Percentiles rank a stretch among this genome's conserved stretches.
Conservation (phyloP, 306 rosid genomes). For the Arachis hypogaea region DNA sequence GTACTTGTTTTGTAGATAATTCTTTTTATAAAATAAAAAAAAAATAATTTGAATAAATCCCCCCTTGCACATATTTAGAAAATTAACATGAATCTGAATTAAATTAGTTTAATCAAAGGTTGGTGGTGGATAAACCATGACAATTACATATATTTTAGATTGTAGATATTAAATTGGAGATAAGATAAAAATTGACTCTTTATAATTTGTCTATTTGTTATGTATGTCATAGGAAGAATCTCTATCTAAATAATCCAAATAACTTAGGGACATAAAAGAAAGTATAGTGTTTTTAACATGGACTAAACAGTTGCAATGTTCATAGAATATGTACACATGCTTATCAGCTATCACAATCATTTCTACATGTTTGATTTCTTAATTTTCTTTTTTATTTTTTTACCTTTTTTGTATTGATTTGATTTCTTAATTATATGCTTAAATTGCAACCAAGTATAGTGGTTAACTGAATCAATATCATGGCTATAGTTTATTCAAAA, state of each 20-base stretch:
- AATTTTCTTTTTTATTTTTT: neutral
- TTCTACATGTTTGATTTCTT: slow-evolving; percentile 28
- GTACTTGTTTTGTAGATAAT: slow-evolving; percentile 29
- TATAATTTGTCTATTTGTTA: slow-evolving; percentile 43
- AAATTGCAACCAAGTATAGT: slow-evolving; percentile 13
- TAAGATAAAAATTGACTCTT: slow-evolving; percentile 7
- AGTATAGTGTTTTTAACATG: slow-evolving; percentile 33
- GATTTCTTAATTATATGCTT: slow-evolving; percentile 35
- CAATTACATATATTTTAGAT: slow-evolving; percentile 5
- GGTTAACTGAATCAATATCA: slow-evolving; percentile 18
- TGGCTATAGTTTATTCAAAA: slow-evolving; percentile 4
- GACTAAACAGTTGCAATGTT: slow-evolving; percentile 34
- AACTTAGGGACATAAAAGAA: slow-evolving; percentile 39
- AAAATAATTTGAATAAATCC: slow-evolving; percentile 20
- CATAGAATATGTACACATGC: slow-evolving; percentile 33
- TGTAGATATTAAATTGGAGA: slow-evolving; percentile 10
- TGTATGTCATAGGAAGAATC: slow-evolving; percentile 27
- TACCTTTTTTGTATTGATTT: neutral
- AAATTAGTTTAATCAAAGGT: neutral
- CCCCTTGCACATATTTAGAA: slow-evolving; percentile 18
- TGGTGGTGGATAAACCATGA: slow-evolving; percentile 31
- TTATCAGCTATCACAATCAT: slow-evolving; percentile 18
- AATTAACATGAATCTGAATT: slow-evolving; percentile 9
- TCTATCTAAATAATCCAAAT: slow-evolving; percentile 38
- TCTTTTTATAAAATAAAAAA: neutral